Percentiles rank a stretch among this genome's conserved stretches.
Conservation (phyloP, 768 basidiomycete genomes). For the Leccinum rimulosum region DNA sequence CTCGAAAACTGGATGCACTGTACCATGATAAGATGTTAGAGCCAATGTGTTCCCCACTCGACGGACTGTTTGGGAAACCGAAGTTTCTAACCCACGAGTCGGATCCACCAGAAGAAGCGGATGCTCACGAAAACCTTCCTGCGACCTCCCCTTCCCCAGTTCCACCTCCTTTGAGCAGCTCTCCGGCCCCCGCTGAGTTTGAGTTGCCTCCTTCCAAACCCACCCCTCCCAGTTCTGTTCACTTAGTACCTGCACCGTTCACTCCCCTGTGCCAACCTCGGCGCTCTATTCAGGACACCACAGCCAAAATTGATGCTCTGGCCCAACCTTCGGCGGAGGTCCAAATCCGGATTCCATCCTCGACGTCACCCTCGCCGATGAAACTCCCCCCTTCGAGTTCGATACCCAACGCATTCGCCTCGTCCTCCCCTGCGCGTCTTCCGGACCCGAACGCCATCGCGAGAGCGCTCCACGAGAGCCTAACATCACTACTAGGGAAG, state of each 20-base stretch:
- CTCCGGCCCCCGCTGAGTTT: slow-evolving; percentile 16
- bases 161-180: slow-evolving; percentile 30
- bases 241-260: not conserved
- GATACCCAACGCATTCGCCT: slow-evolving; percentile 10
- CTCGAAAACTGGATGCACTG: not conserved
- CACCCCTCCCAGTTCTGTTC: not conserved
- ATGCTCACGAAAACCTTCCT: not conserved
- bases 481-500: slow-evolving; percentile 70
- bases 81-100: slow-evolving; percentile 28
- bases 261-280: not conserved
- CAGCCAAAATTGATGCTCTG: slow-evolving; percentile 8
- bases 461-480: slow-evolving; percentile 65
- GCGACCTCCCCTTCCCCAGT: slow-evolving; percentile 13
- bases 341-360: slow-evolving; percentile 53
- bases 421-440: slow-evolving; percentile 33
- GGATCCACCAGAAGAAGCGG: slow-evolving; percentile 18
- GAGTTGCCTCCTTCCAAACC: slow-evolving; percentile 2
- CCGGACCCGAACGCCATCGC: slow-evolving; percentile 45
- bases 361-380: slow-evolving; percentile 52
- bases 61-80: slow-evolving; percentile 34
- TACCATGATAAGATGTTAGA: not conserved
- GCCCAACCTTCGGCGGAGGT: slow-evolving; percentile 24
- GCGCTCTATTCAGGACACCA: slow-evolving; percentile 19
- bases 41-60: not conserved
- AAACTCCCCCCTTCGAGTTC: slow-evolving; percentile 35